phyloP scores from a whole-genome alignment of 257 asterid genomes.

The Petunia secreta region DNA sequence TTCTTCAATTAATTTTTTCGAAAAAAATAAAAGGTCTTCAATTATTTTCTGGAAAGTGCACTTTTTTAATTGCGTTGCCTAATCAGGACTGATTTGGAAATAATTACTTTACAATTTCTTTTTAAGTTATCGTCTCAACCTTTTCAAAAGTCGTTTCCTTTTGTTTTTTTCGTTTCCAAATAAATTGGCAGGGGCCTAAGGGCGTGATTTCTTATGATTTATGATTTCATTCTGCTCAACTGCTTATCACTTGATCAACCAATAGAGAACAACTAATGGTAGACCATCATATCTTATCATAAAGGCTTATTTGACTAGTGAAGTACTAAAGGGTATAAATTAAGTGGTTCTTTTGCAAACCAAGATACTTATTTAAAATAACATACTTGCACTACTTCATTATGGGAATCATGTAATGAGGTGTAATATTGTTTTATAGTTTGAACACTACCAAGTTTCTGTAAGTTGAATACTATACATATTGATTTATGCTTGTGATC shows the following conservation, averaged over 20 bases:
- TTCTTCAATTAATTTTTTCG: background rate
- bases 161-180: background rate
- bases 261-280: background rate
- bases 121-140: background rate
- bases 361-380: too few species aligned
- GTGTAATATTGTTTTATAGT: too few species aligned
- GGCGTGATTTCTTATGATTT: background rate
- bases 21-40: background rate
- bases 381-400: too few species aligned
- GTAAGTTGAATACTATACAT: too few species aligned
- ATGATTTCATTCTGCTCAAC: background rate
- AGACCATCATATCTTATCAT: background rate
- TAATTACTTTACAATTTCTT: background rate
- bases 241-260: background rate
- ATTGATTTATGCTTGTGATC: background rate
- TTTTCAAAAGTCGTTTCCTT: background rate
- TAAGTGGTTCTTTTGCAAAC: too few species aligned
- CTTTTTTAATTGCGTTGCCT: background rate
- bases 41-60: background rate
- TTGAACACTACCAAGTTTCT: too few species aligned
- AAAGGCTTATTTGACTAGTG: background rate
- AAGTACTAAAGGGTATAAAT: too few species aligned
- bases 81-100: background rate
- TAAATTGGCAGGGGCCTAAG: background rate
- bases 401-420: too few species aligned